Conservation (phyloP, 768 basidiomycete genomes). For the Lactarius indigo region DNA sequence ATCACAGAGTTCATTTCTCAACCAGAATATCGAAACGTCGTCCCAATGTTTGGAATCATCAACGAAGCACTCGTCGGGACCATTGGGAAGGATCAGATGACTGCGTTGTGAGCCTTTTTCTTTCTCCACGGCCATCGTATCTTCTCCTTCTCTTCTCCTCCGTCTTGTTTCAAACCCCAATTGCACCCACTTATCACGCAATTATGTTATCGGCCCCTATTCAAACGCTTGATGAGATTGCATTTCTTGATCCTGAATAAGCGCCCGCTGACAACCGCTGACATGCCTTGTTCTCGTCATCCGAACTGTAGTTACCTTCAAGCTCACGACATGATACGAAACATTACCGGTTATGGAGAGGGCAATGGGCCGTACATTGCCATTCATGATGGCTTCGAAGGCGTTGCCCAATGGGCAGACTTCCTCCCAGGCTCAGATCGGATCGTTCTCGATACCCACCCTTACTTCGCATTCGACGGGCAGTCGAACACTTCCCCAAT, state of each 20-base stretch:
- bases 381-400: slow-evolving; percentile 56
- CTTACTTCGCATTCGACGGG: slow-evolving; percentile 37
- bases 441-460: slow-evolving; percentile 49
- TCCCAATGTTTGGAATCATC: slow-evolving; percentile 59
- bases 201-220: slow-evolving; percentile 5
- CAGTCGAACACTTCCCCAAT: slow-evolving; percentile 20
- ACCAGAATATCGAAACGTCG: slow-evolving; percentile 62
- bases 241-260: slow-evolving; percentile 1
- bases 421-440: slow-evolving; percentile 42
- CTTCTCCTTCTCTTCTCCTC: slow-evolving; percentile 4
- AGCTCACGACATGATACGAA: slow-evolving; percentile 62
- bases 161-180: background rate
- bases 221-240: slow-evolving; percentile 1
- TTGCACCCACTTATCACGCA: slow-evolving; percentile 1
- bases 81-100: slow-evolving; percentile 56
- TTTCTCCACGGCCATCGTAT: slow-evolving; percentile 30
- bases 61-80: slow-evolving; percentile 56
- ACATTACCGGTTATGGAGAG: slow-evolving; percentile 70
- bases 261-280: slow-evolving; percentile 2
- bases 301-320: slow-evolving; percentile 51
- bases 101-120: slow-evolving; percentile 51
- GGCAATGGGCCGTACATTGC: slow-evolving; percentile 62
- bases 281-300: slow-evolving; percentile 36
- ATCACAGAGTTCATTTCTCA: slow-evolving; percentile 82
- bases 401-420: slow-evolving; percentile 41